Base-by-base conservation (phyloP, 2,329 filamentous ascomycete species). In the Cladophialophora exuberans region DNA sequence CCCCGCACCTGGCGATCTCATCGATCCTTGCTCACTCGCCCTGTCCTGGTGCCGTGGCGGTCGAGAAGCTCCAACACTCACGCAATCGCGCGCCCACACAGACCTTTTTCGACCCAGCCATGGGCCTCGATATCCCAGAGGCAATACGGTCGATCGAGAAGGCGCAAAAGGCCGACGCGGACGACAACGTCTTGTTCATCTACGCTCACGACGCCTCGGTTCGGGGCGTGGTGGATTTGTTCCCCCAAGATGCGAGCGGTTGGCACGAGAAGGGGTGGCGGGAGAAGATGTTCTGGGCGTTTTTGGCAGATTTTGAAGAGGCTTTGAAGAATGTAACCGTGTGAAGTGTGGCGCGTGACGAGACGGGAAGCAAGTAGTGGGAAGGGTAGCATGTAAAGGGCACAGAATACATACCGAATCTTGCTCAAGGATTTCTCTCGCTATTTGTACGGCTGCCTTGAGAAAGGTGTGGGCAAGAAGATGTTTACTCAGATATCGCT, bases 41-140 rank as follows among this genome's bases (percentile, higher is more conserved):
- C 5, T 57, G 49, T 26, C 50, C 50, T 2, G 44, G 44, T 3
- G 50, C 49, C n/a, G n/a, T n/a, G 10, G 38, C 26, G 9, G 38
- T 50, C 25, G 38, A 50, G 22, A 25, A 25, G 17, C 10, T 50
- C 7, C 50, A 54, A 13, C 39, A 15, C 15, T 38, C 22, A 9
- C 20, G 50, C 2, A 23, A 30, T 3, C 28, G 50, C 11, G 22
- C 45, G 11, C 39, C 45, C 18, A 46, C 52, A 11, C 22, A 46
- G 46, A 67, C 75, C 9, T 67, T 75, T 57, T 64, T 70, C 38
- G 70, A 71, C 28, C 56, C 56, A 15, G 46, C 47, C n/a, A 56
- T 60, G 50, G 57, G 51, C 15, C 45, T 56, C n/a, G 39, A 48
- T 6, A 60, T 62, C 31, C 41, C 38, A 2, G 15, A 44, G 30